Percentiles rank a stretch among this genome's conserved stretches.
phyloP scores from a whole-genome alignment of 2,329 filamentous ascomycete genomes.

The Sphaerostilbella broomeana region DNA sequence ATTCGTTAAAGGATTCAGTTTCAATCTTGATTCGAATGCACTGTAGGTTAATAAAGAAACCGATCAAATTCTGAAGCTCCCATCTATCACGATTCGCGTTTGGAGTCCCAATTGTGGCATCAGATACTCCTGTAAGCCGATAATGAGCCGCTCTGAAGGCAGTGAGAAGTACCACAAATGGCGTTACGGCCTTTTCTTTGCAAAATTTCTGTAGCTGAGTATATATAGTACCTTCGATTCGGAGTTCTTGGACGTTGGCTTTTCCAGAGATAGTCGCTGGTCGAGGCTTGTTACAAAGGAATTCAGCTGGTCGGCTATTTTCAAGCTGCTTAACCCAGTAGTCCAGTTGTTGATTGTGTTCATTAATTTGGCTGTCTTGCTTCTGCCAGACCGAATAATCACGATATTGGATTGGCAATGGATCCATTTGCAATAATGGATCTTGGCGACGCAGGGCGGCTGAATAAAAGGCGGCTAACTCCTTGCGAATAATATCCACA shows the following conservation, averaged over 20 bases:
- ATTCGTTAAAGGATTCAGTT: slow-evolving; percentile 11
- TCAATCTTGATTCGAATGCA: slow-evolving; percentile 19
- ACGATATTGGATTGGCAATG: slow-evolving; percentile 21
- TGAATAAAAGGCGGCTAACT: slow-evolving; percentile 12
- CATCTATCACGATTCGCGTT: slow-evolving; percentile 16
- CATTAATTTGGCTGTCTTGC: slow-evolving; percentile 7
- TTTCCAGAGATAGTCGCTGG: slow-evolving; percentile 15
- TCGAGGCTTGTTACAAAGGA: slow-evolving; percentile 15
- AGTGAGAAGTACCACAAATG: slow-evolving; percentile 17
- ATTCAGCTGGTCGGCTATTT: slow-evolving; percentile 14
- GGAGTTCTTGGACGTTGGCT: slow-evolving; percentile 6
- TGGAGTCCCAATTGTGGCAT: slow-evolving; percentile 19
- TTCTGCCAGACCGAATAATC: slow-evolving; percentile 23
- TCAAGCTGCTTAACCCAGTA: slow-evolving; percentile 20
- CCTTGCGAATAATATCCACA: slow-evolving; percentile 13
- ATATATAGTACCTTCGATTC: slow-evolving; percentile 12
- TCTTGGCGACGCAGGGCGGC: slow-evolving; percentile 11
- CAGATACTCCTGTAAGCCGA: slow-evolving; percentile 20
- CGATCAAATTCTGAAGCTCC: slow-evolving; percentile 18
- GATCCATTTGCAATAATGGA: slow-evolving; percentile 6
- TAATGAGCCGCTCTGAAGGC: slow-evolving; percentile 22
- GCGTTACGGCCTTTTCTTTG: slow-evolving; percentile 5
- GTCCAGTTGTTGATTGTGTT: slow-evolving; percentile 18
- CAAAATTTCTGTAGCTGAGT: slow-evolving; percentile 12
- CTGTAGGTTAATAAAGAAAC: slow-evolving; percentile 23